These are phyloP conservation scores for Penicillium simplicissimum DNA, from an alignment of 495 filamentous ascomycete species.

Conservation along the genomic window DNA sequence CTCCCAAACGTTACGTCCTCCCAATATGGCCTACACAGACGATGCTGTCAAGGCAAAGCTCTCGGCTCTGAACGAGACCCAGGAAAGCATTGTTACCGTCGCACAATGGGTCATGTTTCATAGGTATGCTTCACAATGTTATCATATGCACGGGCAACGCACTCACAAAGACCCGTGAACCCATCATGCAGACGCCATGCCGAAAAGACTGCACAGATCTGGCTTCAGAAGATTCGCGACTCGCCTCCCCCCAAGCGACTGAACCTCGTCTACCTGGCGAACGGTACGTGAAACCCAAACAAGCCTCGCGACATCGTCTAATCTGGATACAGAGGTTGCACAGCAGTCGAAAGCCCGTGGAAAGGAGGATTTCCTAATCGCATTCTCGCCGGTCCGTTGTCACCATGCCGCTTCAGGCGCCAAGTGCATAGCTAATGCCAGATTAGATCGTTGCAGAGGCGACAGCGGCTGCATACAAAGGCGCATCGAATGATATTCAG, in stretches of 20 bases:
- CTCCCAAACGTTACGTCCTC: background rate
- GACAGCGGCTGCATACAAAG: constrained; percentile 79
- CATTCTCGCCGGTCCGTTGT: constrained; percentile 72
- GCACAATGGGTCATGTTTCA: constrained; percentile 99
- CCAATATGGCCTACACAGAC: constrained; percentile 84
- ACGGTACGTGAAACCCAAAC: constrained; percentile 59
- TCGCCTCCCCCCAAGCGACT: constrained; percentile 79
- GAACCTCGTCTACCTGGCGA: constrained; percentile 92
- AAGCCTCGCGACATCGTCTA: constrained; percentile 14
- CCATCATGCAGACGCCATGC: constrained; percentile 71
- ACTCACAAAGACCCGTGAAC: constrained; percentile 21
- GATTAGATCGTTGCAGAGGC: constrained; percentile 79
- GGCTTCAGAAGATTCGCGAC: constrained; percentile 86
- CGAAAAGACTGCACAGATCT: constrained; percentile 81
- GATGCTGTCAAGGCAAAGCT: constrained; percentile 93
- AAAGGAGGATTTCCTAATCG: constrained; percentile 88
- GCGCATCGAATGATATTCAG: constrained; percentile 78
- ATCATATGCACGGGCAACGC: constrained; percentile 6
- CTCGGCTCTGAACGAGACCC: constrained; percentile 89
- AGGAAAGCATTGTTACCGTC: constrained; percentile 92
- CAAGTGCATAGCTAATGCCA: constrained; percentile 24
- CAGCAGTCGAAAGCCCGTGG: constrained; percentile 90
- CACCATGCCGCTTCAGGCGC: background rate
- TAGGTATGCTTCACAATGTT: constrained; percentile 58
- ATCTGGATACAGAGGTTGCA: constrained; percentile 69